These are phyloP conservation scores for Pseudisothecium myosuroides DNA, from an alignment of 225 moss, liverwort and hornwort species.

Conservation along the genomic window DNA sequence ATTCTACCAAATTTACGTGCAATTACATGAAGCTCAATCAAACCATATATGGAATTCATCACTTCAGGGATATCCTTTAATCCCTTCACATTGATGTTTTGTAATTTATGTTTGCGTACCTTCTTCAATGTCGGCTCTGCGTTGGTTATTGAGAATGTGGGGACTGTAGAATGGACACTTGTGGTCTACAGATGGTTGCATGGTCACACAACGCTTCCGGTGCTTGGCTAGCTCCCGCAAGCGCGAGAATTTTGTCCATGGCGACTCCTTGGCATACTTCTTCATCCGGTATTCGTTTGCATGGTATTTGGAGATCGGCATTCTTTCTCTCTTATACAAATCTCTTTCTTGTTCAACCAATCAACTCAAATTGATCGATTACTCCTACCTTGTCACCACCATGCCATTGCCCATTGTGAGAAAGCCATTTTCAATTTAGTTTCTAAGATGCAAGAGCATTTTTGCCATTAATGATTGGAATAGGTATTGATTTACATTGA, in stretches of 20 bases:
- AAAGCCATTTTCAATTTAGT: neutral
- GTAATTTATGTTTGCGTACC: neutral
- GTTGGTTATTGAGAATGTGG: neutral
- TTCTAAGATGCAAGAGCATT: neutral
- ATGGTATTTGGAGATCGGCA: neutral
- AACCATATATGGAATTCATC: too few relatives aligned
- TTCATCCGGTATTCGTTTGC: neutral
- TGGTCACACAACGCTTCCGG: neutral
- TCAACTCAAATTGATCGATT: fast-evolving
- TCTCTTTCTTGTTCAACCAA: neutral
- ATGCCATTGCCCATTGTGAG: neutral
- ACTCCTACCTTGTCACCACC: neutral
- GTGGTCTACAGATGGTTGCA: neutral
- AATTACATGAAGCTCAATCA: neutral
- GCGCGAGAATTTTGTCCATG: neutral
- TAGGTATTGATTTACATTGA: too few relatives aligned
- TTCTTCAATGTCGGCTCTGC: neutral
- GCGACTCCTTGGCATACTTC: constrained; percentile 1
- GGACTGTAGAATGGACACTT: neutral
- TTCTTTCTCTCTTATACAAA: neutral
- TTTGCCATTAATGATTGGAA: neutral
- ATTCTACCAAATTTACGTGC: too few relatives aligned
- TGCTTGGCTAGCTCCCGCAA: constrained; percentile 7
- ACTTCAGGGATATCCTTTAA: neutral
- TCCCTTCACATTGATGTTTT: neutral